Base-by-base conservation (phyloP, 164 flowering plant genomes). In the Umbilicus rupestris region DNA sequence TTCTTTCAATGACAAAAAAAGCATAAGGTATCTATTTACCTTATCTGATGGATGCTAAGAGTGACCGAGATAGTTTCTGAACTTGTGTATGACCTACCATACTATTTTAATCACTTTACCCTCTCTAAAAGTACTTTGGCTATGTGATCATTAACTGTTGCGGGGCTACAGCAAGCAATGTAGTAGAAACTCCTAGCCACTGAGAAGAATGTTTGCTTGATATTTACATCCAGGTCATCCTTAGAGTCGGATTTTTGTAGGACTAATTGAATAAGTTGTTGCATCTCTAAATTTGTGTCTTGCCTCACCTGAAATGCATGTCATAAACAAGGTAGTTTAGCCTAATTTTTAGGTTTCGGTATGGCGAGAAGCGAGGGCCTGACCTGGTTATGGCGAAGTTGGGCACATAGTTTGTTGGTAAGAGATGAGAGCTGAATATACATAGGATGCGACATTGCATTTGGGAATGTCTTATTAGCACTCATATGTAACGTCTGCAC, bases 181-280 rank as follows among this genome's bases (percentile, higher is more conserved):
- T 91, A 91, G 71, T 84, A 91, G 71, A 73, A 84, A 49, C 85
- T 77, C 75, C 77, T 87, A 5, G 82, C 87, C 17, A 92, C 84
- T 0, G 70, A 62, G 5, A 89, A 78, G 68, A 87, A 87, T 1
- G 82, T 85, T 16, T 77, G 72, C 72, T 80, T 89, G 41, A 78
- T 64, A 1, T 71, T 64, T 0, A 60, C 47, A 49, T 80, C 73
- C 1, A 82, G 63, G 24, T 68, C 93, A 29, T 78, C 76, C 0
- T 52, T 24, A 3, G 64, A 30, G 26, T 81, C 33, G 14, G 74
- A 72, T 30, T 71, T 75, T 41, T 65, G 66, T 22, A 87, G 73
- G 52, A 91, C 95, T 41, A 72, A 42, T 62, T 82, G 68, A 35
- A 71, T 74, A 7, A 91, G 82, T 71, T 85, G 81, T 76, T 82